A percentile compares a stretch with the other conserved stretches of the same genome.
These are phyloP conservation scores for Colletotrichum sp. DNA, from an alignment of 2,329 filamentous ascomycete genomes.

Conservation along the genomic window DNA sequence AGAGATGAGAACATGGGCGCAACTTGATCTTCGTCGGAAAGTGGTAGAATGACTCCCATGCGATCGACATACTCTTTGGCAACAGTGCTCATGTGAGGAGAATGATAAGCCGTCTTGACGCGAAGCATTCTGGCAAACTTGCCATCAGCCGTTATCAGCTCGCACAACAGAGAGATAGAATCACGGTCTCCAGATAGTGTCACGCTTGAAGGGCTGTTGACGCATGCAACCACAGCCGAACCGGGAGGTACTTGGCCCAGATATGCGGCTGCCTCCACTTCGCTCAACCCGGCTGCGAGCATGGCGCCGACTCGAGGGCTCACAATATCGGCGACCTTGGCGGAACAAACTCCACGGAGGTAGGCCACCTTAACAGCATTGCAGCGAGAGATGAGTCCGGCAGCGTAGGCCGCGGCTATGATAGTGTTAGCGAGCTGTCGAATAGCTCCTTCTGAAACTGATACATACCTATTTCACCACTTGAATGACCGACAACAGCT, in stretches of 20 bases:
- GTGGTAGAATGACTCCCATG: neutral
- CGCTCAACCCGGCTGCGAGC: slow-evolving; percentile 32
- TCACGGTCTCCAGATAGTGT: slow-evolving; percentile 31
- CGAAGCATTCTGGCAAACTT: slow-evolving; percentile 24
- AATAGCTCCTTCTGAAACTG: too few relatives aligned
- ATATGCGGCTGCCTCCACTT: slow-evolving; percentile 14
- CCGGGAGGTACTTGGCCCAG: slow-evolving; percentile 14
- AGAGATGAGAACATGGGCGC: slow-evolving; percentile 24
- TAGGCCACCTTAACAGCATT: slow-evolving; percentile 36
- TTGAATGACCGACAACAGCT: neutral
- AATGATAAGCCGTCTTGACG: slow-evolving; percentile 10
- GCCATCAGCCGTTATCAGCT: slow-evolving; percentile 11
- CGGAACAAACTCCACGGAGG: slow-evolving; percentile 29
- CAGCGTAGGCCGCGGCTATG: slow-evolving; percentile 45
- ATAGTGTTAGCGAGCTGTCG: neutral
- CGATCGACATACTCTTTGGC: slow-evolving; percentile 27
- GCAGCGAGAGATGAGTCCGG: slow-evolving; percentile 30
- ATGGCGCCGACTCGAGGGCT: slow-evolving; percentile 27
- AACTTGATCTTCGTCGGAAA: slow-evolving; percentile 29
- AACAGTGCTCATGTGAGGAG: slow-evolving; percentile 47
- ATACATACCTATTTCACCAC: neutral
- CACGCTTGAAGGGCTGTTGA: slow-evolving; percentile 39
- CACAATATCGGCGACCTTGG: neutral
- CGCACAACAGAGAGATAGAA: slow-evolving; percentile 24
- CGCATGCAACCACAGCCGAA: slow-evolving; percentile 36